These are phyloP conservation scores for Populus deltoides DNA, from an alignment of 345 rosid species.

Conservation along the genomic window DNA sequence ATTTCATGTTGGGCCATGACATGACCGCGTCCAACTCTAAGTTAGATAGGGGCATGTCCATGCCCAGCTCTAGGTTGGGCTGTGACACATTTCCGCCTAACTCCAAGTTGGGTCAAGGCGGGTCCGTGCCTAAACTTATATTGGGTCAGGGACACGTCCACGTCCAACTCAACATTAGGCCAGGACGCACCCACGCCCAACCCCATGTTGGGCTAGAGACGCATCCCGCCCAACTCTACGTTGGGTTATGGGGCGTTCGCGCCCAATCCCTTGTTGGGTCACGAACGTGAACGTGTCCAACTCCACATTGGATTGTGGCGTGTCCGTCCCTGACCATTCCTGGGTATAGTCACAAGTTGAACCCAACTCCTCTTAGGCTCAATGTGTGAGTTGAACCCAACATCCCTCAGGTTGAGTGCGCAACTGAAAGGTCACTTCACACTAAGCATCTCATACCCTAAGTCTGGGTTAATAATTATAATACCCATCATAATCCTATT, in stretches of 20 bases:
- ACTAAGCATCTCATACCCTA: accelerated
- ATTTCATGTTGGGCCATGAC: too few species aligned
- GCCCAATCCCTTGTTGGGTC: accelerated
- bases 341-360: too few species aligned
- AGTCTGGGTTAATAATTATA: too few species aligned
- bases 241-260: accelerated
- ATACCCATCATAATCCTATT: too few species aligned
- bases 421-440: too few species aligned
- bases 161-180: accelerated
- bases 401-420: accelerated
- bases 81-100: accelerated
- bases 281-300: accelerated
- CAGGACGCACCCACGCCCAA: accelerated
- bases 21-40: too few species aligned
- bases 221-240: accelerated
- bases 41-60: accelerated
- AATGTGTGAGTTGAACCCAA: too few species aligned
- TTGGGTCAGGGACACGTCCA: accelerated
- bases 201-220: accelerated
- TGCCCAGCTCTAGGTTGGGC: accelerated
- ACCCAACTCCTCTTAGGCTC: accelerated
- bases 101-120: accelerated
- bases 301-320: accelerated
- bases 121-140: accelerated
- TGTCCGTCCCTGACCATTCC: too few species aligned